Evolutionary conservation across 2,329 filamentous ascomycete species (phyloP).

Genomic region (Eutypa lata): DNA sequence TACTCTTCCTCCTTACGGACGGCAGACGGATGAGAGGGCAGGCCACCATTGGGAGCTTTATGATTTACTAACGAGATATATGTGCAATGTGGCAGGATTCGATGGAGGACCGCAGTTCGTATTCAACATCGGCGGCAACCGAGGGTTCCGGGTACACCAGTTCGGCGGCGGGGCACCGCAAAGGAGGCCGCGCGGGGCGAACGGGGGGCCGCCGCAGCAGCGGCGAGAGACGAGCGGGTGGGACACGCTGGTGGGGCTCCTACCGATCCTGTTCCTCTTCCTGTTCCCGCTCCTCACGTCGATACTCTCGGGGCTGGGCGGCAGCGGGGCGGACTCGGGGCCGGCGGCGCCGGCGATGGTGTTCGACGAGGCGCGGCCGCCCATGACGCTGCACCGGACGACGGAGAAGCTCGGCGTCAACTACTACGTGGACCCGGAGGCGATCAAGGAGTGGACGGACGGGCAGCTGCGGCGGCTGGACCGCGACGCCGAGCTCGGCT

Average conservation of each 20-base stretch:
- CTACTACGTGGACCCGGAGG: conserved; percentile 81
- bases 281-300: conserved; percentile 80
- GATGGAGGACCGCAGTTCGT: conserved; percentile 84
- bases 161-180: conserved; percentile 81
- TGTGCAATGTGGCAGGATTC: conserved; percentile 49
- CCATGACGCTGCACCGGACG: conserved; percentile 70
- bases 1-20: not conserved
- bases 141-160: conserved; percentile 90
- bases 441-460: conserved; percentile 67
- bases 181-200: conserved; percentile 64
- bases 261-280: conserved; percentile 88
- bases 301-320: conserved; percentile 54
- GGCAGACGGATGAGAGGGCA: conserved; percentile 6
- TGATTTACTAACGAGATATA: not conserved
- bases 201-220: conserved; percentile 46
- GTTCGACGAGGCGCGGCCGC: conserved; percentile 68
- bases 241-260: conserved; percentile 66
- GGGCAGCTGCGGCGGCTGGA: conserved; percentile 74
- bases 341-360: conserved; percentile 65
- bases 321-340: conserved; percentile 42
- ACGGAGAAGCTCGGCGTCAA: conserved; percentile 70
- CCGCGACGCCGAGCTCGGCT: conserved; percentile 69
- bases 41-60: not conserved
- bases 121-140: conserved; percentile 90
- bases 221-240: conserved; percentile 51